These are phyloP conservation scores for Colletotrichum coccodes DNA, from an alignment of 2,329 filamentous ascomycete genomes.

Conservation along the genomic window DNA sequence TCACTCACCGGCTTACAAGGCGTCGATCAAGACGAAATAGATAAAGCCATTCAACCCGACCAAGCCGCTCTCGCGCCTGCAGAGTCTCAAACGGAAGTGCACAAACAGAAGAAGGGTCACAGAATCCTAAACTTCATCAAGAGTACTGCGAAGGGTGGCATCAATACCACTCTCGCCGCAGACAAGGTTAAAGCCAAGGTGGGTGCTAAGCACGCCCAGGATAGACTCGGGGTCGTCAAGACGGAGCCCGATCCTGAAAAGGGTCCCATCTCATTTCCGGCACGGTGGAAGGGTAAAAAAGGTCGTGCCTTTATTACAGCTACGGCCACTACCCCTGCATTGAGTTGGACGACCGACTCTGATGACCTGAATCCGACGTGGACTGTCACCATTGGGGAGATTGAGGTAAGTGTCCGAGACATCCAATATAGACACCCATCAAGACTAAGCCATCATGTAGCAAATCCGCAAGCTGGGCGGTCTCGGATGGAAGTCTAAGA, in stretches of 20 bases:
- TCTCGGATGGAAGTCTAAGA: constrained; percentile 85
- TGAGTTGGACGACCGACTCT: constrained; percentile 71
- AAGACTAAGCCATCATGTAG: background rate
- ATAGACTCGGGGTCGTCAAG: constrained; percentile 76
- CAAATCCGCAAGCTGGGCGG: constrained; percentile 85
- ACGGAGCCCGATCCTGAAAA: constrained; percentile 52
- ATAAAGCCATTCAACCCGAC: constrained; percentile 64
- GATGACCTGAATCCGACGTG: constrained; percentile 70
- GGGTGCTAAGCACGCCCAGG: constrained; percentile 70
- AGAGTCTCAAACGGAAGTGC: constrained; percentile 59
- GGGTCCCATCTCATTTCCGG: constrained; percentile 82
- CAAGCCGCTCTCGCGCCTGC: constrained; percentile 52
- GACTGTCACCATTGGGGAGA: constrained; percentile 76
- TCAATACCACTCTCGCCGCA: constrained; percentile 77
- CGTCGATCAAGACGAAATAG: constrained; percentile 73
- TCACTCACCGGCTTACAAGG: constrained; percentile 42
- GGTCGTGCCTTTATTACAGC: constrained; percentile 78
- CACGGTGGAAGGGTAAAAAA: constrained; percentile 75
- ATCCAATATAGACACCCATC: accelerated
- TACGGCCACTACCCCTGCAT: constrained; percentile 72
- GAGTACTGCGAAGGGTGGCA: constrained; percentile 73
- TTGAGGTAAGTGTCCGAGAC: constrained; percentile 47
- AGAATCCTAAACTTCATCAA: constrained; percentile 74
- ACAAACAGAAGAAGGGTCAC: constrained; percentile 51
- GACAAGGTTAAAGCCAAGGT: constrained; percentile 77